Base-by-base conservation (phyloP, 2,329 filamentous ascomycete species). In the Coleophoma crateriformis region DNA sequence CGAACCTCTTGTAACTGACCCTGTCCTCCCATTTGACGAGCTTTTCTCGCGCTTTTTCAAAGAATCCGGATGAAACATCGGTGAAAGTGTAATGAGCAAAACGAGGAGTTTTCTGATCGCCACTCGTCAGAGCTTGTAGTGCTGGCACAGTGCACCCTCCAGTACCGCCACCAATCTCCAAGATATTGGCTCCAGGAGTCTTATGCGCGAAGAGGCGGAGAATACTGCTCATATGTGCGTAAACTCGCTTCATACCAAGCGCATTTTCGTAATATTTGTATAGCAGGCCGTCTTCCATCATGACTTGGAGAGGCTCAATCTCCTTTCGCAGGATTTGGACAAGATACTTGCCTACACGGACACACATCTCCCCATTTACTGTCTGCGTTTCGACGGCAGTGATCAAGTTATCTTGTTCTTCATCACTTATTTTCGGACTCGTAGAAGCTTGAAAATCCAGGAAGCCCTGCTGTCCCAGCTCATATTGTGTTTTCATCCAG, bases 301-400 rank as follows among this genome's bases (percentile, higher is more conserved):
- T 65, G 34, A 68, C 48, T 48, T 65, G 44, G 7, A 68, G 53
- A 7, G 65, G 64, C 50, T 67, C 62, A 19, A 57, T 47, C 46
- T 67, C 54, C 19, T 61, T 54, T 13, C 54, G 54, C 37, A 68
- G 45, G 5, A 67, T 54, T 1, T 47, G 46, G 2, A 53, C 58
- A 38, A 68, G 64, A n/a, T 65, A 61, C 3, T 55, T 48, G 1
- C 66, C 66, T 51, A 66, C 61, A 13, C 64, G 61, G 12, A 61
- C 50, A 3, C 58, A 54, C 15, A 68, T 58, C 13, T 58, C 61
- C 4, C 66, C 65, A 33, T 67, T 39, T 12, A 39, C 13, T 15
- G 37, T 39, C n/a, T 39, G 37, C 7, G 12, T 39, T 14, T 19
- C 37, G 7, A 39, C 37, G 37, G 37, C n/a, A 14, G 37, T 39